Conservation (phyloP, 169 alveolate species). For the Hepatocystis sp. region DNA sequence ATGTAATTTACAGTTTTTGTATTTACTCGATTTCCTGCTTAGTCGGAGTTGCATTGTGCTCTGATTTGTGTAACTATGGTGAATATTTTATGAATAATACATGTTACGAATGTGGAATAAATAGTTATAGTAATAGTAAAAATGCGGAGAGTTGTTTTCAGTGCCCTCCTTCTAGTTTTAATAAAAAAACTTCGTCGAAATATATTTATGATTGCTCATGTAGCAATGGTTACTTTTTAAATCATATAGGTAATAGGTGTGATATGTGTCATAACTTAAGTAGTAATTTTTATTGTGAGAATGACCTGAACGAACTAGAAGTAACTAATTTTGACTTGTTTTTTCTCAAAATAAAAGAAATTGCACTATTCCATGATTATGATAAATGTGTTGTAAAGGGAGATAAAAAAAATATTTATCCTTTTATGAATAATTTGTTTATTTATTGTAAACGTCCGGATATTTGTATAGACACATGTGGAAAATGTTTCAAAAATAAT, state of each 20-base stretch:
- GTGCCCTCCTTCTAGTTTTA: conserved; percentile 63
- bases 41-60: not conserved
- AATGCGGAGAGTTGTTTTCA: conserved; percentile 70
- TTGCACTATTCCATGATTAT: not conserved
- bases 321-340: conserved; percentile 41
- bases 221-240: conserved; percentile 34
- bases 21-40: not conserved
- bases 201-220: conserved; percentile 61
- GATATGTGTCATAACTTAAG: conserved; percentile 39
- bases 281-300: conserved; percentile 33
- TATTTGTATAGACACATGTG: conserved; percentile 70
- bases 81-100: conserved; percentile 53
- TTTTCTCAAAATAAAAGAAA: conserved; percentile 21
- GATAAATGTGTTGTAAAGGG: not conserved
- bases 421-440: conserved; percentile 63
- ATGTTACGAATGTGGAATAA: conserved; percentile 48
- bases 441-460: conserved; percentile 41
- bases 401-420: conserved; percentile 24
- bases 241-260: conserved; percentile 61
- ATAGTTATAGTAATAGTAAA: conserved; percentile 37
- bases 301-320: conserved; percentile 19
- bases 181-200: conserved; percentile 30
- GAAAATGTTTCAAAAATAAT: conserved; percentile 35
- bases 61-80: conserved; percentile 54
- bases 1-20: too few relatives aligned